Evolutionary conservation across 2,329 filamentous ascomycete species (phyloP).

Genomic region (Penicillium sp.): DNA sequence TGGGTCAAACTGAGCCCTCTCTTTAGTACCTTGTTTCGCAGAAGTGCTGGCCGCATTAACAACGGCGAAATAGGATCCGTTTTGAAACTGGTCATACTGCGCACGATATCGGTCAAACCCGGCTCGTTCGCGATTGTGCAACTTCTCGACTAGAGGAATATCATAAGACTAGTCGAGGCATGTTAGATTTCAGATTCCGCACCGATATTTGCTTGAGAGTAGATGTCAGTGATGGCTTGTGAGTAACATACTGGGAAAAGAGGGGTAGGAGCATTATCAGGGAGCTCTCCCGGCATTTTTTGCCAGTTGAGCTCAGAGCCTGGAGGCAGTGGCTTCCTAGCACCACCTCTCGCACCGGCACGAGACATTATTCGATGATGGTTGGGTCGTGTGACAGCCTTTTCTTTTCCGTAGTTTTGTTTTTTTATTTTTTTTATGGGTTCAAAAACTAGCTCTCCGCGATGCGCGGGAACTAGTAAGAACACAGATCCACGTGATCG

Average conservation of each 20-base stretch:
- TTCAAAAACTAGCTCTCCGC: no score
- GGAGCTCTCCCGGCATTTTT: constrained; percentile 34
- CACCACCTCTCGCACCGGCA: constrained; percentile 34
- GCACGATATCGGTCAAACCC: constrained; percentile 49
- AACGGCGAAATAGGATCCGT: constrained; percentile 58
- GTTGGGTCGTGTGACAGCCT: background rate
- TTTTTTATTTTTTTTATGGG: background rate
- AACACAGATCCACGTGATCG: background rate
- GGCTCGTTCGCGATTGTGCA: constrained; percentile 41
- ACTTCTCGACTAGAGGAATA: constrained; percentile 29
- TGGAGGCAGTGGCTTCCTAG: constrained; percentile 29
- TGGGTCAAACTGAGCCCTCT: constrained; percentile 53
- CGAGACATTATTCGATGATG: constrained; percentile 40
- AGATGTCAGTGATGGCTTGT: background rate
- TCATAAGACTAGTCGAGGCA: constrained; percentile 33
- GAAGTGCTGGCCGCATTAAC: constrained; percentile 39
- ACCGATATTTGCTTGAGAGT: background rate
- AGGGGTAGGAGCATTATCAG: constrained; percentile 43
- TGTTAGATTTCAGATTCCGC: background rate
- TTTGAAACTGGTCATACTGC: constrained; percentile 54
- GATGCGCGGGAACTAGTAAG: background rate
- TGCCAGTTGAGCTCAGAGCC: constrained; percentile 42
- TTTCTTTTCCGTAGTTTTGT: background rate
- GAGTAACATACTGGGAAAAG: constrained; percentile 42
- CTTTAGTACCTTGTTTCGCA: constrained; percentile 42